These are phyloP conservation scores for Chlamydomonas asymmetrica DNA, from an alignment of 139 green algal species.

Conservation along the genomic window DNA sequence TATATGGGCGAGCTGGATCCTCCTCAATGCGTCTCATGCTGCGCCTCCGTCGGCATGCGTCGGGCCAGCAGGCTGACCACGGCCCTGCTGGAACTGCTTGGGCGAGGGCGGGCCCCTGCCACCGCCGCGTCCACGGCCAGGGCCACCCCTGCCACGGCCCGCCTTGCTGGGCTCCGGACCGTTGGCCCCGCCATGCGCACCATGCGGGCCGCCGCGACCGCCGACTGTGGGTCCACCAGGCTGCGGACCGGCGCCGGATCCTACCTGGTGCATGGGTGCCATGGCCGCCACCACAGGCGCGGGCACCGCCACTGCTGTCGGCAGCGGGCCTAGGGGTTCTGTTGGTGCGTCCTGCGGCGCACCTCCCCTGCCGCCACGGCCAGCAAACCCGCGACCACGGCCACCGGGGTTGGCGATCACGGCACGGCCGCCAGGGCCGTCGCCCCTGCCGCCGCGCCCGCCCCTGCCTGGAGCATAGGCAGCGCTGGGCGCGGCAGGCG, in stretches of 20 bases:
- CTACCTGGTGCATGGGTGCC: neutral
- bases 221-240: neutral
- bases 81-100: neutral
- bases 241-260: neutral
- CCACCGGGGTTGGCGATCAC: conserved; percentile 12
- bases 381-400: conserved; percentile 16
- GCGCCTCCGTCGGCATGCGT: neutral
- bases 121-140: neutral
- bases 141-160: neutral
- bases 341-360: neutral
- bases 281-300: neutral
- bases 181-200: neutral
- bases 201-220: neutral
- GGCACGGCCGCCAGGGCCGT: neutral
- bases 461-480: neutral
- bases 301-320: neutral
- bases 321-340: neutral
- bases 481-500: neutral
- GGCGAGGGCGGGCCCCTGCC: neutral
- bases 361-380: conserved; percentile 5
- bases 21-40: neutral
- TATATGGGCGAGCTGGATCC: too few species aligned
- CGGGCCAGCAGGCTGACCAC: neutral
- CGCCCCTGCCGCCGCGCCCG: neutral
- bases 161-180: too few species aligned